These are phyloP conservation scores for Neurospora sp. DNA, from an alignment of 495 filamentous ascomycete species.

Conservation along the genomic window DNA sequence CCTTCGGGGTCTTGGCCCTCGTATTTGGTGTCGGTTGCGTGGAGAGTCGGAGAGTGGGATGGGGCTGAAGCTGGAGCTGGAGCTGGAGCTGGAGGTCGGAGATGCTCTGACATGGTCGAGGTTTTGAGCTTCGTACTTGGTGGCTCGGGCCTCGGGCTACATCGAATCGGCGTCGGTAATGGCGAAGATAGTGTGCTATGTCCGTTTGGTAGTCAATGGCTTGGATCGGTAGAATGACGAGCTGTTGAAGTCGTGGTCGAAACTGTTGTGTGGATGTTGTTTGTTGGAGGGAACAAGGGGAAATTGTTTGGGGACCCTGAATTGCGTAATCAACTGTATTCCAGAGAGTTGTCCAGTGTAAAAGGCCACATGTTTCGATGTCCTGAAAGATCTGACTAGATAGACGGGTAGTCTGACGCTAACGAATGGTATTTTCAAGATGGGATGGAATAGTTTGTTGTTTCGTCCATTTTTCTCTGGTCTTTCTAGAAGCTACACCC, in stretches of 20 bases:
- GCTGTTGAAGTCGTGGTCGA: not conserved
- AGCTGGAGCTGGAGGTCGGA: conserved; percentile 17
- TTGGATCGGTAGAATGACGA: not conserved
- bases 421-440: not conserved
- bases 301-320: not conserved
- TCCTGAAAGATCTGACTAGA: not conserved
- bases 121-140: not conserved
- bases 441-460: not conserved
- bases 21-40: conserved; percentile 5
- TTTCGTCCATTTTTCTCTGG: not conserved
- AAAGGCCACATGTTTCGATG: not conserved
- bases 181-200: not conserved
- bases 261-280: not conserved
- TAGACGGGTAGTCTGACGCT: not conserved
- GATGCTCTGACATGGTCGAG: conserved; percentile 29
- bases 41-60: conserved; percentile 1
- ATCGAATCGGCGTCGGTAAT: not conserved
- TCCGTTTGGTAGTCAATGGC: not conserved
- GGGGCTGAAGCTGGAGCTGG: not conserved
- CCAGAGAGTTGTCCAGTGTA: not conserved
- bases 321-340: not conserved
- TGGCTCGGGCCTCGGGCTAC: conserved; percentile 4
- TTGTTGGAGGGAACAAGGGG: not conserved
- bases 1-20: conserved; percentile 13
- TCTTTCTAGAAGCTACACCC: not conserved